phyloP scores from a whole-genome alignment of 2,329 filamentous ascomycete genomes.

The Colletotrichum brevisporum region DNA sequence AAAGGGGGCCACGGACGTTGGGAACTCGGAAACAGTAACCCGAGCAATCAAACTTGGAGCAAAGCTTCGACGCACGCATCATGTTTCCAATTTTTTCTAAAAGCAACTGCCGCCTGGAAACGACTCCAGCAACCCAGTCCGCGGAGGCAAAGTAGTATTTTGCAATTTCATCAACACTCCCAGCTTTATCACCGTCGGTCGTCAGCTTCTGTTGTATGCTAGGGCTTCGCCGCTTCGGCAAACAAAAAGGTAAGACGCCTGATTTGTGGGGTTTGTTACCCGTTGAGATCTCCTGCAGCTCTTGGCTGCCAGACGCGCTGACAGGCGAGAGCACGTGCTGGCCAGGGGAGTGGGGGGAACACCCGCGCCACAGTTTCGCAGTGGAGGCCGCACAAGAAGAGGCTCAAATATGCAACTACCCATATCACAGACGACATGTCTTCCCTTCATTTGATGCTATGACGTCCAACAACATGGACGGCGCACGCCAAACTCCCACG shows the following conservation, averaged over 20 bases:
- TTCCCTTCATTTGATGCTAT: no score
- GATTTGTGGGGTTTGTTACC: neutral
- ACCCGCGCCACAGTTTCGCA: no score
- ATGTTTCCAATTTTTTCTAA: no score
- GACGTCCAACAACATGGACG: neutral
- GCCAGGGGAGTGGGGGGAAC: no score
- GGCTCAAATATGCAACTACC: slow-evolving; percentile 8
- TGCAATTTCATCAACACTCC: neutral
- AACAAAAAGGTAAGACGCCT: neutral
- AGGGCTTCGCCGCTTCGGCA: no score
- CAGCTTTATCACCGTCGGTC: neutral
- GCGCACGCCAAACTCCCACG: no score
- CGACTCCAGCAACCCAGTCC: neutral
- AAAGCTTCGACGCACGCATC: no score
- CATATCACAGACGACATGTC: no score
- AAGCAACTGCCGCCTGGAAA: neutral
- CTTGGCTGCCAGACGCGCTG: slow-evolving; percentile 16
- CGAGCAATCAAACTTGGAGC: no score
- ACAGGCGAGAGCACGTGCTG: neutral
- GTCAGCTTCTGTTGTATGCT: no score
- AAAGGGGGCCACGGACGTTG: no score
- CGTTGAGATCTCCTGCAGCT: slow-evolving; percentile 9
- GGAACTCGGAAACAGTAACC: no score
- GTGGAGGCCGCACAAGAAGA: neutral
- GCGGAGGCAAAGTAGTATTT: neutral